Base-by-base conservation (phyloP, 1,284 basidiomycete species). In the Wallemia ichthyophaga region DNA sequence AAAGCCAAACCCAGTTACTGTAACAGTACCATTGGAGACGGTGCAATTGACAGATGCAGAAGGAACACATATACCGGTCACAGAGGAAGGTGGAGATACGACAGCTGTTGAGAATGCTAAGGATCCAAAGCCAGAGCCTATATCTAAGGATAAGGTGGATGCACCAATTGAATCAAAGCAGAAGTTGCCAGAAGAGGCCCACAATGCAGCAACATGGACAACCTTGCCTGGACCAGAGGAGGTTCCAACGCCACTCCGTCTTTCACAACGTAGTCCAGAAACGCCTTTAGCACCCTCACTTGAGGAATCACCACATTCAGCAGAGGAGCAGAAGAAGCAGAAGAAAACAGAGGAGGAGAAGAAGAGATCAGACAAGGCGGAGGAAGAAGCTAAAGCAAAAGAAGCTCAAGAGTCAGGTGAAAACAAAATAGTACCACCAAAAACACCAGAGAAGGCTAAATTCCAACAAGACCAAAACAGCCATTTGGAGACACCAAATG, bases 1-100 rank as follows among this genome's bases (percentile, higher is more conserved):
- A 48, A 48, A 48, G 37, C 55, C 55, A 27, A 56, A 56, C n/a
- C 55, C 55, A 17, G 55, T 56, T 24, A 56, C 55, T 3, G 27
- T 56, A 11, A 27, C 24, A 11, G 27, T 27, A 27, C 55, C 55
- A 27, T 5, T 48, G 11, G 37, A 48, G 37, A 48, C 37, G 3
- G 37, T 48, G 7, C 9, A 48, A 19, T 21, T 48, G 37, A 19
- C n/a, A 21, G 37, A 48, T 21, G n/a, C 37, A 13, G 5, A 48
- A 21, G 37, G n/a, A 5, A 5, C 9, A 17, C 37, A 48, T 19
- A 48, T 48, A 15, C 37, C 37, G 5, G 37, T 48, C 13, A 17
- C n/a, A 48, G 37, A 48, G 37, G 37, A 48, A 21, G 37, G 37
- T 21, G 37, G 37, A 11, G 5, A 48, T 19, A 3, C 11, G 5